Conservation (phyloP, 2,329 filamentous ascomycete species). For the Xylariales sp. region DNA sequence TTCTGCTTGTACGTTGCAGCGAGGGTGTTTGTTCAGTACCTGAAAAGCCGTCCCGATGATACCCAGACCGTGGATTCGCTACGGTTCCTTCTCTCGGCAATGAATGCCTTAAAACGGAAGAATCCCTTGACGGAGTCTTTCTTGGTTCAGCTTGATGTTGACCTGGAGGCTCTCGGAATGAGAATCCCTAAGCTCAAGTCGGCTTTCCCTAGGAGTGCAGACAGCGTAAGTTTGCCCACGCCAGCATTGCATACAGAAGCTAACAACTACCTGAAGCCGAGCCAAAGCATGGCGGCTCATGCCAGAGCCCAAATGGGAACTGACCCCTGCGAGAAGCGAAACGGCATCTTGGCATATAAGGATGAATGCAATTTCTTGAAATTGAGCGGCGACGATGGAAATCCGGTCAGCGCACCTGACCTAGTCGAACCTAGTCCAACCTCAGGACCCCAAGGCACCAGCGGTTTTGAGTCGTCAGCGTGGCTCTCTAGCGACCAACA, state of each 20-base stretch:
- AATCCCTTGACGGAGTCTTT: conserved; percentile 95
- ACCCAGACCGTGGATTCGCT: conserved; percentile 72
- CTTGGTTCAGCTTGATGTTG: conserved; percentile 86
- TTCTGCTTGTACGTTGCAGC: conserved; percentile 97
- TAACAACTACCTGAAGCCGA: too few species aligned
- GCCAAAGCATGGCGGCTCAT: conserved; percentile 9
- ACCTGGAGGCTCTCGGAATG: conserved; percentile 70
- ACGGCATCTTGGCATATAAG: conserved; percentile 38
- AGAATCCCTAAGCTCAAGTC: conserved; percentile 54
- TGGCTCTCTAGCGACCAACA: conserved; percentile 37
- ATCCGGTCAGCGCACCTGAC: conserved; percentile 32
- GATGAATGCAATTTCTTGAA: conserved; percentile 42
- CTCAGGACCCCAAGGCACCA: conserved; percentile 5
- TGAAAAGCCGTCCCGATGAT: conserved; percentile 91
- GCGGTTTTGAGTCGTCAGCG: conserved; percentile 9
- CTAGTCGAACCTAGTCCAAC: conserved; percentile 27
- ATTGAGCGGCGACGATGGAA: conserved; percentile 32
- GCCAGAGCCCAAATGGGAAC: conserved; percentile 7
- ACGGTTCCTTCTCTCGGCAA: conserved; percentile 85
- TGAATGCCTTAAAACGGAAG: conserved; percentile 81
- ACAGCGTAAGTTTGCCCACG: conserved; percentile 50
- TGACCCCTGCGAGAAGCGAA: conserved; percentile 6
- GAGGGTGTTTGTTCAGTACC: conserved; percentile 89
- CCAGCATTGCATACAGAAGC: too few species aligned
- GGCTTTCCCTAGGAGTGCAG: conserved; percentile 48